Conservation (phyloP, 768 basidiomycete species). For the Epithele typhae region DNA sequence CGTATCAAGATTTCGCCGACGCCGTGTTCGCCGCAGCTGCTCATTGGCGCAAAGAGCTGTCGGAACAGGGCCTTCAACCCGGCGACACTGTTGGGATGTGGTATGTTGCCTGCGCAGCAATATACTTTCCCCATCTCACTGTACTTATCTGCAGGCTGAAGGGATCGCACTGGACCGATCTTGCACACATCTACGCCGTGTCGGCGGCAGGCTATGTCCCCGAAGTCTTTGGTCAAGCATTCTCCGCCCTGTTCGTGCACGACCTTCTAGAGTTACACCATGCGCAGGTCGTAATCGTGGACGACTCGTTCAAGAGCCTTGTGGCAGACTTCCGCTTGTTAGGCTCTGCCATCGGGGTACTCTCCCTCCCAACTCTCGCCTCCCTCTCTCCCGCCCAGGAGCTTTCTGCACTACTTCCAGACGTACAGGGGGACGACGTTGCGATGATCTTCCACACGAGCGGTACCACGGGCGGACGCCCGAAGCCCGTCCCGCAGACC, state of each 20-base stretch:
- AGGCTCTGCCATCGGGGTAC: not conserved
- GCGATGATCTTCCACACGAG: conserved; percentile 27
- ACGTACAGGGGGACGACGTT: conserved; percentile 15
- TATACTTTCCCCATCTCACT: too few relatives aligned
- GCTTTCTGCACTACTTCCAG: not conserved
- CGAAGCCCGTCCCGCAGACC: conserved; percentile 23
- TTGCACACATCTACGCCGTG: conserved; percentile 21
- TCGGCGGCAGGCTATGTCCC: conserved; percentile 23
- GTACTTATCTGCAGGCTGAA: conserved; percentile 16
- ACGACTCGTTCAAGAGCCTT: not conserved
- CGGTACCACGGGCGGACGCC: conserved; percentile 24
- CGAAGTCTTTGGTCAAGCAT: conserved; percentile 19
- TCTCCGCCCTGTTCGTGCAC: conserved; percentile 13
- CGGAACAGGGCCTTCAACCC: not conserved
- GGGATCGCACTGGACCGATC: conserved; percentile 21
- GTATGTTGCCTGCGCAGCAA: not conserved
- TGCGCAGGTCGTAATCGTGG: conserved; percentile 9
- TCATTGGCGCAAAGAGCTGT: not conserved
- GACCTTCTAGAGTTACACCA: conserved; percentile 9
- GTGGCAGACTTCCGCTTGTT: too few relatives aligned
- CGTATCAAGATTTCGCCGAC: conserved; percentile 4
- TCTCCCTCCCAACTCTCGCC: not conserved
- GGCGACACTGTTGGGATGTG: conserved; percentile 7
- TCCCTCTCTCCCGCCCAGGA: not conserved
- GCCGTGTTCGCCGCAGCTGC: not conserved